Evolutionary conservation across 1,139 yeast species (phyloP), one percentile per base, ranked within the genome.

Genomic region (Taphrina sp.): DNA sequence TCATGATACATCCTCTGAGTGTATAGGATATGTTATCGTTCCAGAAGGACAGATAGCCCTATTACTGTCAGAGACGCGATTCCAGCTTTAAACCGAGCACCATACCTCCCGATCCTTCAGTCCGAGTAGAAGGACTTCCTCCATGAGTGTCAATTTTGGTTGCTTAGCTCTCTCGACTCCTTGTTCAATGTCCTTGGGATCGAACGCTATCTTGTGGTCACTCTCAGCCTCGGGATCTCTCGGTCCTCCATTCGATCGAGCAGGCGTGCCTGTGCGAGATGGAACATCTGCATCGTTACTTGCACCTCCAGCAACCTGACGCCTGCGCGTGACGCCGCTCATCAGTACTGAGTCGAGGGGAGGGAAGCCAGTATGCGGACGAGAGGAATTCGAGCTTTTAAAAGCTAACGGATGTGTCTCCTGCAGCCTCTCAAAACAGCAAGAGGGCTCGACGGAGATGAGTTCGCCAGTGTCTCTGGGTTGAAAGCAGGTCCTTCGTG

Each of bases 21-120:
- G 96, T 96, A 71, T 92, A 94, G 26, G 96, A 88, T 58, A 92
- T 90, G 69, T 88, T 90, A 70, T 92, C 99, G 69, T 92, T 94
- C 98, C 98, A 92, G 71, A 92, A 92, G 20, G 96, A 88, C 58
- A 92, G 76, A 69, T 90, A 89, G 4, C 98, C 98, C 70, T 64
- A 29, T 12, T n/a, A 8, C 20, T 8, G 46, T 16, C 31, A 47
- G 14, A 28, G 12, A 19, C 16, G 19, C 14, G 24, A 12, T 4
- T 12, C 3, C 19, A 5, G 5, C 7, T 22, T 17, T 35, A 34
- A 37, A 29, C 19, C 5, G 12, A 37, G 10, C 8, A 28, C 14
- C 61, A 12, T 28, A 57, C 62, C 63, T 92, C 97, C 65, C 85
- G 85, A 70, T 92, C 98, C 68, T 92, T 90, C 62, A 92, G 76